Evolutionary conservation across 768 basidiomycete genomes (phyloP), one percentile per base, ranked within the genome.

Genomic region (Suillus lakei): DNA sequence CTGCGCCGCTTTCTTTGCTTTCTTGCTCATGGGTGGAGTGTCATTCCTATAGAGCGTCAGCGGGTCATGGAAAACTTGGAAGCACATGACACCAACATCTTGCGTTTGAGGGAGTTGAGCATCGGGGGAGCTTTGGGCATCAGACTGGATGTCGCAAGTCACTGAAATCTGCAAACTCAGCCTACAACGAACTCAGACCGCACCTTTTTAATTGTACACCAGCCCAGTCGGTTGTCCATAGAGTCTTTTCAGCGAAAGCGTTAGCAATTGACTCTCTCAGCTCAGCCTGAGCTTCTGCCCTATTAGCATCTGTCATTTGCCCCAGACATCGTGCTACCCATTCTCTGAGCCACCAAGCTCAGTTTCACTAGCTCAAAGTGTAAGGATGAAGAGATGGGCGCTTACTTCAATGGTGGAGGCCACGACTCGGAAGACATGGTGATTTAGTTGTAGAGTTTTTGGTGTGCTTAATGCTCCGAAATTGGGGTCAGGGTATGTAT

Each of bases 181-280:
- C 65, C n/a, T 8, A 48, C 41, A 10, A 65, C 15, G 46, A 32
- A 51, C 38, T 28, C 23, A 54, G 32, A 64, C 60, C 63, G 62
- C 63, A 96, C 96, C 91, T 92, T 82, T 93, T 85, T 63, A 99
- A 83, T 78, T 97, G 92, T 39, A 96, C 86, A 38, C 86, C 90
- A 12, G 85, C 81, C 98, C 98, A 99, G 77, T 99, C 95, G 64
- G 92, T 97, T n/a, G 93, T 92, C 88, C 93, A 91, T 30, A 99
- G 84, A 1, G 91, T 86, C 75, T 92, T 89, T 73, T 88, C 84
- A 67, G 88, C 84, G 80, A 94, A 97, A 78, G 95, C 90, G 70
- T 95, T 88, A 86, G 92, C 91, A 78, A 99, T 98, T 86, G 95
- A 92, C 89, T 93, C 87, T 87, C 95, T 96, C 75, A 99, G 81